A percentile compares a stretch with the other conserved stretches of the same genome.
phyloP scores from a whole-genome alignment of 352 stramenopile species.

The Blastocystis hominis region DNA sequence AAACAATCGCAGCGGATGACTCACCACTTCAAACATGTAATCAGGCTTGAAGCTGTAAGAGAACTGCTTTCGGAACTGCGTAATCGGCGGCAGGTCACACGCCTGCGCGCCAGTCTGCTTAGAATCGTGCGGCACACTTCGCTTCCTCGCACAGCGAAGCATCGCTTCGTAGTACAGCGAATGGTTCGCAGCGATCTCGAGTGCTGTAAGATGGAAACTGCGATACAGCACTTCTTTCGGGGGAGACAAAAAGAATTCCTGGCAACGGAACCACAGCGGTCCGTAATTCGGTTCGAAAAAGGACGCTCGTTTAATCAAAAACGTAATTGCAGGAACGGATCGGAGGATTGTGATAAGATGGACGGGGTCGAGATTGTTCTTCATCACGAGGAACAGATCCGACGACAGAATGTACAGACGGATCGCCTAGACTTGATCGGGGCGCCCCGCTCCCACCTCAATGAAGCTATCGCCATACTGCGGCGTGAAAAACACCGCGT shows the following conservation, averaged over 20 bases:
- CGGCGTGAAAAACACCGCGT: slow-evolving; percentile 78
- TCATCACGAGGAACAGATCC: slow-evolving; percentile 40
- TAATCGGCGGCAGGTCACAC: not conserved
- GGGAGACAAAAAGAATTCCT: slow-evolving; percentile 4
- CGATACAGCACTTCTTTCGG: slow-evolving; percentile 47
- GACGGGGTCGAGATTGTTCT: not conserved
- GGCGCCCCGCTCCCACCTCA: slow-evolving; percentile 61
- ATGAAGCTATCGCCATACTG: slow-evolving; percentile 80
- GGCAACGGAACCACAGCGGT: slow-evolving; percentile 74
- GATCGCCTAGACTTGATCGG: slow-evolving; percentile 14
- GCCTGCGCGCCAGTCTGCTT: not conserved
- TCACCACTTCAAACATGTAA: slow-evolving; percentile 39
- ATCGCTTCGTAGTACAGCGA: slow-evolving; percentile 37
- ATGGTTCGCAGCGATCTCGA: not conserved
- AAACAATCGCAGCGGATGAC: not conserved
- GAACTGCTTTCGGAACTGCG: slow-evolving; percentile 28
- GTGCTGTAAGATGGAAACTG: not conserved
- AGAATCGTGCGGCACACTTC: not conserved
- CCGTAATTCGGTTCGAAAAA: slow-evolving; percentile 80
- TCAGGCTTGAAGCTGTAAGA: slow-evolving; percentile 48
- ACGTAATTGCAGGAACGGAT: not conserved
- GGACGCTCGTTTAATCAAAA: slow-evolving; percentile 65
- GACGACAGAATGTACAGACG: slow-evolving; percentile 54
- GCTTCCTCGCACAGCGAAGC: not conserved
- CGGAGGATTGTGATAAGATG: slow-evolving; percentile 1